Percentiles rank a stretch among this genome's conserved stretches.
phyloP scores from a whole-genome alignment of 2,329 filamentous ascomycete species.

The Colletotrichum lindemuthianum region DNA sequence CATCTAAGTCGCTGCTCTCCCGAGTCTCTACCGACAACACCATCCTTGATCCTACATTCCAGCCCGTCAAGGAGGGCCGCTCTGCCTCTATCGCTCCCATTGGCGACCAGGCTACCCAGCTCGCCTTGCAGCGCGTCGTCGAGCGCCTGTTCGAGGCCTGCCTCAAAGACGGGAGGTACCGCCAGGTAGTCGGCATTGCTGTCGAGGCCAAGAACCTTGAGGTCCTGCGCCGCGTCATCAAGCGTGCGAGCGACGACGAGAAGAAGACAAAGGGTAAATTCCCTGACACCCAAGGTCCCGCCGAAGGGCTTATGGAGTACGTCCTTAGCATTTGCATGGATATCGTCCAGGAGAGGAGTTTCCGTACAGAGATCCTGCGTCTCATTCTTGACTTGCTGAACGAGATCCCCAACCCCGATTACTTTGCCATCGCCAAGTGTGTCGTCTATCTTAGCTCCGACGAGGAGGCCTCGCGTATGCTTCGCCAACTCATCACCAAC shows the following conservation, averaged over 20 bases:
- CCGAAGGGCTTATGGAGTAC: constrained; percentile 97
- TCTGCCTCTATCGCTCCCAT: constrained; percentile 72
- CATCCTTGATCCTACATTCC: constrained; percentile 67
- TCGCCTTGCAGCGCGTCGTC: constrained; percentile 83
- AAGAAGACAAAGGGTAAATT: constrained; percentile 74
- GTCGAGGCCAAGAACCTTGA: constrained; percentile 94
- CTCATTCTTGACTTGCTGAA: constrained; percentile 95
- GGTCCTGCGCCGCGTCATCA: constrained; percentile 85
- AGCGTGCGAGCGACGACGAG: constrained; percentile 88
- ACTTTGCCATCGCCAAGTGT: constrained; percentile 97
- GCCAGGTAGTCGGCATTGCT: constrained; percentile 95
- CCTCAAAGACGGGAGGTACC: constrained; percentile 85
- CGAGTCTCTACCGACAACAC: constrained; percentile 76
- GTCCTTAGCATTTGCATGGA: constrained; percentile 97
- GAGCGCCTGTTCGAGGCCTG: constrained; percentile 92
- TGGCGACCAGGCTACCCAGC: constrained; percentile 76
- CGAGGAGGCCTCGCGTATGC: constrained; percentile 87
- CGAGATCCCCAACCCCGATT: constrained; percentile 91
- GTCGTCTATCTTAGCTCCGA: constrained; percentile 96
- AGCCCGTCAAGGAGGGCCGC: constrained; percentile 63
- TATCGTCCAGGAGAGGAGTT: constrained; percentile 90
- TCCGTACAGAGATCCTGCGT: constrained; percentile 85
- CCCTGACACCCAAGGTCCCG: constrained; percentile 60
- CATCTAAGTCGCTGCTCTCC: constrained; percentile 94
- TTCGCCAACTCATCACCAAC: constrained; percentile 82